Evolutionary conservation across 768 basidiomycete species (phyloP).

Genomic region (Jaapia argillacea): DNA sequence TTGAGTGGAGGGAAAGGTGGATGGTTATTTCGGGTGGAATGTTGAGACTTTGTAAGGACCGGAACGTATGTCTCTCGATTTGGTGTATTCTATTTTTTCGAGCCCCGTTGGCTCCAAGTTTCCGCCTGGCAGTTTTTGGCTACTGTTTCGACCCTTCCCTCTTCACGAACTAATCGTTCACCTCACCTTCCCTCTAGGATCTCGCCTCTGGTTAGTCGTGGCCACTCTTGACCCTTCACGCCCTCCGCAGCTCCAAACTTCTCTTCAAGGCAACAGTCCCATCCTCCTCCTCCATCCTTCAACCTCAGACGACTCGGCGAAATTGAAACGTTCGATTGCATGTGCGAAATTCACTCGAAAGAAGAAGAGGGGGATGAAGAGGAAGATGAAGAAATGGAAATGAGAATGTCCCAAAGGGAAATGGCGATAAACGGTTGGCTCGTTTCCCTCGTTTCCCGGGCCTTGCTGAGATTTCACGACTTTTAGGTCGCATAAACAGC

Average conservation of each 20-base stretch:
- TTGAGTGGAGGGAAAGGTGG: conserved; percentile 60
- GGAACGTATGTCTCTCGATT: conserved; percentile 31
- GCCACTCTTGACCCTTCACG: background rate
- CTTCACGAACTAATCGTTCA: too few species aligned
- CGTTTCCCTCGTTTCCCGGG: background rate
- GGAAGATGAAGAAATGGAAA: conserved; percentile 11
- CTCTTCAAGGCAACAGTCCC: background rate
- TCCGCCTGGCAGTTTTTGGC: too few species aligned
- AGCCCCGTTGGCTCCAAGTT: too few species aligned
- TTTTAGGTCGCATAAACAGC: background rate
- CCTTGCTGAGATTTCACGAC: too few species aligned
- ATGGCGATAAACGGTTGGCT: conserved; percentile 3
- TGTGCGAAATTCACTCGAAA: conserved; percentile 2
- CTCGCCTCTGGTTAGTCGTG: background rate
- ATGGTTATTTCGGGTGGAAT: conserved; percentile 46
- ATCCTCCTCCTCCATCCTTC: background rate
- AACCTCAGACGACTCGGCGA: too few species aligned
- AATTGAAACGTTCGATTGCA: background rate
- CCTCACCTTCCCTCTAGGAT: background rate
- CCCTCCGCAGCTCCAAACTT: background rate
- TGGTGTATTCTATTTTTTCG: too few species aligned
- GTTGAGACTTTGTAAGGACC: conserved; percentile 43
- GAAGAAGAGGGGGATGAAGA: conserved; percentile 22
- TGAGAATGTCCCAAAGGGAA: conserved; percentile 9
- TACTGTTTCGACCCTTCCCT: background rate